Evolutionary conservation across 441 rosid species (phyloP).

Genomic region (Hypseocharis bilobata): DNA sequence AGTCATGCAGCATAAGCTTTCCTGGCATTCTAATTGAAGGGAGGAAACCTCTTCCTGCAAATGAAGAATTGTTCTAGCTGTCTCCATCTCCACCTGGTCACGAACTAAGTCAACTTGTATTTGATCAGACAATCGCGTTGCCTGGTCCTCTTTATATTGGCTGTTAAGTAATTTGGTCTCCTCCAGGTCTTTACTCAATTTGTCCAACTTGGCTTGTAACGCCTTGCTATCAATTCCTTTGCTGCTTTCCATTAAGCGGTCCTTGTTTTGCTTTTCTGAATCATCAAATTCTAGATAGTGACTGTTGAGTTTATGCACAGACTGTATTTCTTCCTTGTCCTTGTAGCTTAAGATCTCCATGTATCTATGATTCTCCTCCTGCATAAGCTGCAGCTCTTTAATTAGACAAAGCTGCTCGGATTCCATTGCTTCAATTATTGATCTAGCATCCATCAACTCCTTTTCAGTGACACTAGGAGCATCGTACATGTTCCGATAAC

Average conservation of each 20-base stretch:
- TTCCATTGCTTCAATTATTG: conserved; percentile 35
- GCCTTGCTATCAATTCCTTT: conserved; percentile 32
- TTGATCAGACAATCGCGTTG: conserved; percentile 48
- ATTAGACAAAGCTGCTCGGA: conserved; percentile 33
- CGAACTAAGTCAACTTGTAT: conserved; percentile 54
- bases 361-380: conserved; percentile 39
- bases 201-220: conserved; percentile 47
- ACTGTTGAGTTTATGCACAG: conserved; percentile 25
- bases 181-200: conserved; percentile 52
- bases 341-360: conserved; percentile 32
- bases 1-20: conserved; percentile 40
- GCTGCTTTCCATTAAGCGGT: conserved; percentile 22
- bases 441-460: conserved; percentile 36
- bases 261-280: conserved; percentile 24
- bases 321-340: conserved; percentile 30
- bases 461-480: conserved; percentile 26
- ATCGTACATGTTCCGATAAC: conserved; percentile 24
- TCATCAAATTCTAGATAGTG: conserved; percentile 23
- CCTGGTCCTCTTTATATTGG: conserved; percentile 48
- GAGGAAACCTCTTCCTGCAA: conserved; percentile 69
- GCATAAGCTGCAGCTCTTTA: conserved; percentile 37
- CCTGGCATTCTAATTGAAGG: conserved; percentile 55
- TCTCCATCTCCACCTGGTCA: conserved; percentile 80
- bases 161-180: conserved; percentile 44
- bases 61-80: conserved; percentile 68